Evolutionary conservation across 495 filamentous ascomycete species (phyloP).

Genomic region (Annulohypoxylon nitens): DNA sequence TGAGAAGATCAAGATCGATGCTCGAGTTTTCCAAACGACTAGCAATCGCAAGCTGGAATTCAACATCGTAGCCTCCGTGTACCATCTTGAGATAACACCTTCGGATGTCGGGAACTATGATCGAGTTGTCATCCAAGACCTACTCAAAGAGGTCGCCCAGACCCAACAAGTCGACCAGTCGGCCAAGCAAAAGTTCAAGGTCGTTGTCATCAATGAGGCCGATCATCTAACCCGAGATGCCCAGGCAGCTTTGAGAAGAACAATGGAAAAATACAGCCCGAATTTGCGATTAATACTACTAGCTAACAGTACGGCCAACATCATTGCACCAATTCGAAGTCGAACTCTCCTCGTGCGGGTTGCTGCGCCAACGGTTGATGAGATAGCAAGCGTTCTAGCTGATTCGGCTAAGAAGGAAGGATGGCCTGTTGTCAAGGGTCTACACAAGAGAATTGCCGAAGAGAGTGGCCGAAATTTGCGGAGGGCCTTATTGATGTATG

Average conservation of each 20-base stretch:
- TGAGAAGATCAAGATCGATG: conserved; percentile 97
- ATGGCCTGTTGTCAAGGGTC: conserved; percentile 74
- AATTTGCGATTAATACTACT: conserved; percentile 91
- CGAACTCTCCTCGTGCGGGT: conserved; percentile 92
- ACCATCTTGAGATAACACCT: conserved; percentile 98
- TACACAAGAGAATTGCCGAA: conserved; percentile 87
- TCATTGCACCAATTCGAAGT: conserved; percentile 94
- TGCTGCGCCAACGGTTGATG: conserved; percentile 84
- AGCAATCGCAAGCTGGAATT: conserved; percentile 98
- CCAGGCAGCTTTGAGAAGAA: conserved; percentile 92
- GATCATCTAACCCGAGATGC: conserved; percentile 94
- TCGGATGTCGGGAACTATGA: conserved; percentile 98
- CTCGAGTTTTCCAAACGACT: conserved; percentile 93
- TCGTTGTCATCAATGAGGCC: conserved; percentile 99
- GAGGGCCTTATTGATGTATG: conserved; percentile 91
- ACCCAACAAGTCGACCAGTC: conserved; percentile 95
- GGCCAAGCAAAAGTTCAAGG: conserved; percentile 94
- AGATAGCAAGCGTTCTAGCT: conserved; percentile 84
- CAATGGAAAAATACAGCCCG: conserved; percentile 99
- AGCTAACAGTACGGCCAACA: conserved; percentile 95
- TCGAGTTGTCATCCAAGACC: conserved; percentile 92
- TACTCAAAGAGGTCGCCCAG: conserved; percentile 97
- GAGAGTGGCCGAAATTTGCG: conserved; percentile 94
- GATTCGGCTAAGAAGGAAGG: conserved; percentile 81
- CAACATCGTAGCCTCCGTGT: conserved; percentile 95